Evolutionary conservation across 2,329 filamentous ascomycete genomes (phyloP).

Genomic region (Cordyceps javanica): DNA sequence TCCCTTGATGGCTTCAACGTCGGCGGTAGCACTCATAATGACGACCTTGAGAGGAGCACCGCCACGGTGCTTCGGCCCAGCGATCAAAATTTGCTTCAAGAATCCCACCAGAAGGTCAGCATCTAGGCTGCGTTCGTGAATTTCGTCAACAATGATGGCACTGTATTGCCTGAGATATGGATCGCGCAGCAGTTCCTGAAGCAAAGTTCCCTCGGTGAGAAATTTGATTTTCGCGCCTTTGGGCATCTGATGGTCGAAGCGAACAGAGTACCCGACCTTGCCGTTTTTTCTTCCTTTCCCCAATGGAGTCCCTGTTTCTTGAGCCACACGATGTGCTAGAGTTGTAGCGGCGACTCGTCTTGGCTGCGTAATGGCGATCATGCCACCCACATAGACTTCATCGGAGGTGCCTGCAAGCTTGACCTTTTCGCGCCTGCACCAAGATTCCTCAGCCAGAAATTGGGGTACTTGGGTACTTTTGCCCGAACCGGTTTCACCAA

Average conservation of each 20-base stretch:
- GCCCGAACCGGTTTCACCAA: slow-evolving; percentile 92
- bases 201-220: slow-evolving; percentile 89
- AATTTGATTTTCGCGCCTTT: slow-evolving; percentile 84
- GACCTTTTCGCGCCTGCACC: slow-evolving; percentile 62
- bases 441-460: slow-evolving; percentile 71
- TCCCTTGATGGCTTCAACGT: slow-evolving; percentile 67
- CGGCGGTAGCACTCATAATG: slow-evolving; percentile 95
- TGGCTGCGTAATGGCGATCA: slow-evolving; percentile 91
- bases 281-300: slow-evolving; percentile 35
- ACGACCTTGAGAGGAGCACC: slow-evolving; percentile 78
- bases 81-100: slow-evolving; percentile 66
- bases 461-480: slow-evolving; percentile 97
- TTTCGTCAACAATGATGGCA: slow-evolving; percentile 88
- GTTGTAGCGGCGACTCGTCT: slow-evolving; percentile 90
- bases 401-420: slow-evolving; percentile 33
- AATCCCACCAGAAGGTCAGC: slow-evolving; percentile 90
- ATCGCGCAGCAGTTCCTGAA: slow-evolving; percentile 88
- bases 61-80: slow-evolving; percentile 57
- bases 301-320: slow-evolving; percentile 59
- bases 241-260: slow-evolving; percentile 85
- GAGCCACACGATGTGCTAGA: slow-evolving; percentile 78
- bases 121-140: slow-evolving; percentile 92
- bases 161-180: slow-evolving; percentile 79
- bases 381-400: slow-evolving; percentile 59
- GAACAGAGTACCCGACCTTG: slow-evolving; percentile 83